Evolutionary conservation across 768 basidiomycete genomes (phyloP), one percentile per base, ranked within the genome.

Genomic region (Leucocoprinus leucothites): DNA sequence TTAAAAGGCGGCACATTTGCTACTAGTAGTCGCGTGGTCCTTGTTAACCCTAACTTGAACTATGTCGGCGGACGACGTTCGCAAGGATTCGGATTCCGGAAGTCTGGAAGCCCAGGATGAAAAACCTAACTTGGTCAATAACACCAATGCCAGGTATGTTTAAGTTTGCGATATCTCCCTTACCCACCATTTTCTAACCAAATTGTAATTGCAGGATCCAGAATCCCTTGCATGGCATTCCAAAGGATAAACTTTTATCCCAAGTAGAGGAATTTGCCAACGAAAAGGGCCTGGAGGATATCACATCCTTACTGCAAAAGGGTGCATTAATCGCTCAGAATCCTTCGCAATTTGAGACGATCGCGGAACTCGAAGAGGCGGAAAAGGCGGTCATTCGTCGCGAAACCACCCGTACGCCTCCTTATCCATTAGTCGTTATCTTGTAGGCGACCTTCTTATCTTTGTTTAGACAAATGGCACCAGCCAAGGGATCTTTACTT

Each of bases 321-420:
- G 89, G 82, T 18, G 91, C 91, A 0, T 70, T 91, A 8, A 63
- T 91, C 19, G 89, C 90, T 1, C 89, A 91, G 63, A 80, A 82
- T 55, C 84, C 87, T 0, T 64, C 63, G 62, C 57, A 70, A 54
- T 85, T 81, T 56, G 82, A 75, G 58, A 64, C 54, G 43, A 64
- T 75, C 2, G 57, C 68, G 1, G 70, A 72, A 36, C 63, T 76
- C 7, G 70, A 69, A 14, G 72, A 76, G 36, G 67, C 62, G 4
- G 75, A 77, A 51, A 71, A 63, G 58, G 69, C 57, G n/a, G 58
- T 67, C 9, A 73, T 79, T 48, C 70, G 78, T 28, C 71, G 77
- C 24, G 80, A 81, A 67, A 71, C 69, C 3, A 77, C 77, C 22
- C 74, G 76, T 78, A 16, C 5, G 44, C 72, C 57, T 36, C 56